These are phyloP conservation scores for Cutaneotrichosporon arboriforme DNA, from an alignment of 1,284 basidiomycete genomes.

Conservation along the genomic window DNA sequence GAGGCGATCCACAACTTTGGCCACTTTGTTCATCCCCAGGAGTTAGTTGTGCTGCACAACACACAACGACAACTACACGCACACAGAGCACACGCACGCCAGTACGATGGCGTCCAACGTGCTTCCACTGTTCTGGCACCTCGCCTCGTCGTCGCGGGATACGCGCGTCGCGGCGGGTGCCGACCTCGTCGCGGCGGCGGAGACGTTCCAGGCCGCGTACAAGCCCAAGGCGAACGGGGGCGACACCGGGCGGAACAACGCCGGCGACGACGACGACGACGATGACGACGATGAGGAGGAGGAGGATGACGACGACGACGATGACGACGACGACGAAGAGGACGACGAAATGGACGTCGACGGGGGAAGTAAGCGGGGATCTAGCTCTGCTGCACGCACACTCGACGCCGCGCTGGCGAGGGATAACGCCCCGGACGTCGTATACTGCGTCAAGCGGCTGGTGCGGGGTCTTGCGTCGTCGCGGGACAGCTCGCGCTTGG, in stretches of 20 bases:
- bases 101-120: conserved; percentile 41
- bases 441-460: conserved; percentile 78
- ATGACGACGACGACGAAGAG: conserved; percentile 51
- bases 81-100: background rate
- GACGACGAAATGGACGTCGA: conserved; percentile 48
- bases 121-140: conserved; percentile 86
- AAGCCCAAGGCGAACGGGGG: conserved; percentile 5
- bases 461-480: conserved; percentile 84
- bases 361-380: conserved; percentile 29
- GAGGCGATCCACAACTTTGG: too few species aligned
- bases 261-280: conserved; percentile 43
- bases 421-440: conserved; percentile 77
- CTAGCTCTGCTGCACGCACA: too few species aligned
- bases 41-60: too few species aligned
- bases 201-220: conserved; percentile 65
- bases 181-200: conserved; percentile 71
- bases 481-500: conserved; percentile 83
- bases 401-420: conserved; percentile 50
- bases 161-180: conserved; percentile 79
- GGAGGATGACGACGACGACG: conserved; percentile 45
- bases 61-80: background rate
- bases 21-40: too few species aligned
- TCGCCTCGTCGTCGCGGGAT: conserved; percentile 74
- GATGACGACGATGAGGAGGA: conserved; percentile 55
- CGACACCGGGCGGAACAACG: conserved; percentile 33